Evolutionary conservation across 2,329 filamentous ascomycete species (phyloP).

Genomic region (Aspergillus sp.): DNA sequence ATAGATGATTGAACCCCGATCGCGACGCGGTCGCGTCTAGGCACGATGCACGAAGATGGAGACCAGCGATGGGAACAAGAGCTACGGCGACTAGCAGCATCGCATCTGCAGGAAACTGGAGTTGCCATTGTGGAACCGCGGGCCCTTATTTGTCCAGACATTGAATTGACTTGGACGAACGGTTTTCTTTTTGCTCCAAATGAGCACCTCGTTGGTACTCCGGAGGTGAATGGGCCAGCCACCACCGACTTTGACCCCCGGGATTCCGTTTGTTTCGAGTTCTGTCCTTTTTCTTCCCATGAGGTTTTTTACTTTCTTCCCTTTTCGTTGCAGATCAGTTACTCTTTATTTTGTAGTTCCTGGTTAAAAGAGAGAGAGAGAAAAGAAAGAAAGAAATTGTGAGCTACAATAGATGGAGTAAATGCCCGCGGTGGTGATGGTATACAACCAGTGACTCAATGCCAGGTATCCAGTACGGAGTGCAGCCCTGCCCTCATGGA

Average conservation of each 20-base stretch:
- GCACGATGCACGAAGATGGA: too few relatives aligned
- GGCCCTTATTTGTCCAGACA: not conserved
- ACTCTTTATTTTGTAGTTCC: not conserved
- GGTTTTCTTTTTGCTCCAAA: constrained; percentile 6
- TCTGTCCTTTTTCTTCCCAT: not conserved
- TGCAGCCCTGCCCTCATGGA: too few relatives aligned
- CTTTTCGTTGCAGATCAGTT: not conserved
- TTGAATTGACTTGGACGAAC: constrained; percentile 2
- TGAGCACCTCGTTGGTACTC: constrained; percentile 1
- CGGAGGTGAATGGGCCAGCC: not conserved
- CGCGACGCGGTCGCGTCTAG: too few relatives aligned
- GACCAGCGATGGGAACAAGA: too few relatives aligned
- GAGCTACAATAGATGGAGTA: not conserved
- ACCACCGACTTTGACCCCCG: not conserved
- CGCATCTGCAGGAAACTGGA: constrained; percentile 14
- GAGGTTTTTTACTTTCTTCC: not conserved
- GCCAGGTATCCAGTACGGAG: too few relatives aligned
- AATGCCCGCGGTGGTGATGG: not conserved
- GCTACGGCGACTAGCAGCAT: too few relatives aligned
- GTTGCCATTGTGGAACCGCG: constrained; percentile 4
- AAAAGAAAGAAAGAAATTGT: not conserved
- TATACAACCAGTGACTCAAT: too few relatives aligned
- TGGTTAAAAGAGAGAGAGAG: not conserved
- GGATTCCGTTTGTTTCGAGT: not conserved
- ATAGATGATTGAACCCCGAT: too few relatives aligned